phyloP scores from a whole-genome alignment of 345 rosid species.

The Gossypium thurberi region DNA sequence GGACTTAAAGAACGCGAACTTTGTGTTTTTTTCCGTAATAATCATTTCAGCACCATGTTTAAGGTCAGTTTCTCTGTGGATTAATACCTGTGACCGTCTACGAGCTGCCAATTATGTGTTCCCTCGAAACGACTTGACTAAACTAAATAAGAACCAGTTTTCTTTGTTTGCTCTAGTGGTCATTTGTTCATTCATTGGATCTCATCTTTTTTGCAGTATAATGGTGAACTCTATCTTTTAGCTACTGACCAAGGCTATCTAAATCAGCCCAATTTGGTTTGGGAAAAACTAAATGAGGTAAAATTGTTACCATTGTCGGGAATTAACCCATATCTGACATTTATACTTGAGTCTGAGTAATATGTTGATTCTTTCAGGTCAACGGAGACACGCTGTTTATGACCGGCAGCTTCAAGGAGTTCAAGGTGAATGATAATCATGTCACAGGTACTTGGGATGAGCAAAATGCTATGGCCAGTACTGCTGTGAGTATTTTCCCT shows the following conservation, averaged over 20 bases:
- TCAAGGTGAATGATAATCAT: constrained; percentile 55
- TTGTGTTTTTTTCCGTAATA: constrained; percentile 92
- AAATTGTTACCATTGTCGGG: background rate
- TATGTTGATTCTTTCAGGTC: constrained; percentile 38
- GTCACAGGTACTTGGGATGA: constrained; percentile 72
- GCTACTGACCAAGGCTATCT: constrained; percentile 98
- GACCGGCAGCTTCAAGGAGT: constrained; percentile 84
- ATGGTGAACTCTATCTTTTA: constrained; percentile 89
- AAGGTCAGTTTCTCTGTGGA: constrained; percentile 37
- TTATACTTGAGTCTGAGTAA: background rate
- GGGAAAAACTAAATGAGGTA: constrained; percentile 99
- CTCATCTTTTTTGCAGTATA: constrained; percentile 55
- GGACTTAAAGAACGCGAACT: constrained; percentile 92
- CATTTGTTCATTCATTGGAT: background rate
- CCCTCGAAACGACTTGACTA: background rate
- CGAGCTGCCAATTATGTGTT: constrained; percentile 4
- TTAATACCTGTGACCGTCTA: background rate
- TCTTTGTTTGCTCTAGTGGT: background rate
- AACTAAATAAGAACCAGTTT: constrained; percentile 1
- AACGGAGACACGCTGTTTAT: constrained; percentile 93
- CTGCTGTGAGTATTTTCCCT: constrained; percentile 53
- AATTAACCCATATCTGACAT: too few relatives aligned
- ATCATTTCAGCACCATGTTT: constrained; percentile 98
- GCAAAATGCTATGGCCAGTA: constrained; percentile 65
- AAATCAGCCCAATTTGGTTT: constrained; percentile 86